A percentile compares a stretch with the other conserved stretches of the same genome.
phyloP scores from a whole-genome alignment of 495 filamentous ascomycete genomes.

The Penicilliopsis zonata region DNA sequence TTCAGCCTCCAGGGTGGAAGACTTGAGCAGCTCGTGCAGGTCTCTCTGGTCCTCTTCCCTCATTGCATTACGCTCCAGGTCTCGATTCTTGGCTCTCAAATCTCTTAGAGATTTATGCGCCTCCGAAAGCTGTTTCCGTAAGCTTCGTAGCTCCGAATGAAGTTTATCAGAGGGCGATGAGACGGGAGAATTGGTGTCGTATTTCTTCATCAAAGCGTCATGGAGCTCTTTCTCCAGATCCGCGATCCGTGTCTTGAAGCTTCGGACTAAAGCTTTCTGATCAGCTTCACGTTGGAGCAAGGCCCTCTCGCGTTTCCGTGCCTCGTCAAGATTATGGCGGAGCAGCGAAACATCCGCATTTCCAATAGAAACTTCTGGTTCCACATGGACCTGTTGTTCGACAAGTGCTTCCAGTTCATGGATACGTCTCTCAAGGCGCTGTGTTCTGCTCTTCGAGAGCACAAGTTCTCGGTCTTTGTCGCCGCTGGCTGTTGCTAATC shows the following conservation, averaged over 20 bases:
- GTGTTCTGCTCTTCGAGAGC: slow-evolving; percentile 39
- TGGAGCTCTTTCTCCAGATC: slow-evolving; percentile 46
- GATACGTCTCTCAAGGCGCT: slow-evolving; percentile 46
- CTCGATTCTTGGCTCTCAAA: slow-evolving; percentile 37
- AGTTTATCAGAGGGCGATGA: slow-evolving; percentile 42
- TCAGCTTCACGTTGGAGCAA: slow-evolving; percentile 49
- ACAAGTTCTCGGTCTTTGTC: slow-evolving; percentile 37
- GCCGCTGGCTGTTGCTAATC: slow-evolving; percentile 26
- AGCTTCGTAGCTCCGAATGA: slow-evolving; percentile 48
- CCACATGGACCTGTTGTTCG: slow-evolving; percentile 22
- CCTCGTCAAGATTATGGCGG: slow-evolving; percentile 47
- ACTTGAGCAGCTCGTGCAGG: slow-evolving; percentile 52
- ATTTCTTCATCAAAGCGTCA: slow-evolving; percentile 37
- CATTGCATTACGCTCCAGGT: slow-evolving; percentile 33
- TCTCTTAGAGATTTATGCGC: slow-evolving; percentile 49
- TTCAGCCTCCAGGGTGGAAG: slow-evolving; percentile 55
- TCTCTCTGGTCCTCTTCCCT: slow-evolving; percentile 50
- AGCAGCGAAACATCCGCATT: slow-evolving; percentile 45
- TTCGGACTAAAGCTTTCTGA: slow-evolving; percentile 41
- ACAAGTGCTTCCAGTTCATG: slow-evolving; percentile 45
- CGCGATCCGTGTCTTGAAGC: slow-evolving; percentile 40
- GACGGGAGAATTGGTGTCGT: slow-evolving; percentile 29
- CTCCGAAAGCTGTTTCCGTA: slow-evolving; percentile 51
- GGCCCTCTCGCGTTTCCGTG: slow-evolving; percentile 50
- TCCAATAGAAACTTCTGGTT: slow-evolving; percentile 25